Percentiles rank a stretch among this genome's conserved stretches.
These are phyloP conservation scores for Coemansia sp. DNA, from an alignment of 192 early-diverging fungal genomes.

Conservation along the genomic window DNA sequence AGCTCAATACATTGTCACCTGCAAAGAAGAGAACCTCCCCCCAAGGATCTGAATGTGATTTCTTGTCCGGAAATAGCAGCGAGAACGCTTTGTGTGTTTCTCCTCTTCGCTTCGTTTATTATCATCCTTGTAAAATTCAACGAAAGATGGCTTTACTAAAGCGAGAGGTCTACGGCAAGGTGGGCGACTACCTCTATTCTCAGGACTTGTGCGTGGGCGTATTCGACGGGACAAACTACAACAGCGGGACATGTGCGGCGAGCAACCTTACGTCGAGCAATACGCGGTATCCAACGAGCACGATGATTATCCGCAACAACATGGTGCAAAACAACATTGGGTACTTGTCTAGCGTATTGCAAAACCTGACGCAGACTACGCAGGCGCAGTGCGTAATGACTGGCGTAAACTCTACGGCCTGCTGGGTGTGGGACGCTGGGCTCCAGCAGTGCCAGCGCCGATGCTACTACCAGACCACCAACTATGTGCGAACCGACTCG, in stretches of 20 bases:
- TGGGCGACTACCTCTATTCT: constrained; percentile 45
- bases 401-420: constrained; percentile 22
- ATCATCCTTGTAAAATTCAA: background rate
- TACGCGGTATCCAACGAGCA: constrained; percentile 3
- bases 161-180: constrained; percentile 25
- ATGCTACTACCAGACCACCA: constrained; percentile 10
- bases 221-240: constrained; percentile 42
- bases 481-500: constrained; percentile 11
- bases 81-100: too few relatives aligned
- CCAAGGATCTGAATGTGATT: too few relatives aligned
- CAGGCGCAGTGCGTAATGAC: constrained; percentile 56
- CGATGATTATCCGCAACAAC: constrained; percentile 46
- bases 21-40: too few relatives aligned
- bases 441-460: constrained; percentile 21
- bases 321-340: constrained; percentile 14
- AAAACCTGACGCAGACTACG: constrained; percentile 29
- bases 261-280: constrained; percentile 15
- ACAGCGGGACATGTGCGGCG: constrained; percentile 41
- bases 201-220: constrained; percentile 51
- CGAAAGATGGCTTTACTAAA: background rate
- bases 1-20: too few relatives aligned
- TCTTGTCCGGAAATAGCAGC: too few relatives aligned
- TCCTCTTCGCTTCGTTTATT: too few relatives aligned
- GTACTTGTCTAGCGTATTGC: constrained; percentile 21
- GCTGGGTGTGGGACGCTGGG: constrained; percentile 41